Evolutionary conservation across 257 asterid species (phyloP).

Genomic region (Solanum etuberosum): DNA sequence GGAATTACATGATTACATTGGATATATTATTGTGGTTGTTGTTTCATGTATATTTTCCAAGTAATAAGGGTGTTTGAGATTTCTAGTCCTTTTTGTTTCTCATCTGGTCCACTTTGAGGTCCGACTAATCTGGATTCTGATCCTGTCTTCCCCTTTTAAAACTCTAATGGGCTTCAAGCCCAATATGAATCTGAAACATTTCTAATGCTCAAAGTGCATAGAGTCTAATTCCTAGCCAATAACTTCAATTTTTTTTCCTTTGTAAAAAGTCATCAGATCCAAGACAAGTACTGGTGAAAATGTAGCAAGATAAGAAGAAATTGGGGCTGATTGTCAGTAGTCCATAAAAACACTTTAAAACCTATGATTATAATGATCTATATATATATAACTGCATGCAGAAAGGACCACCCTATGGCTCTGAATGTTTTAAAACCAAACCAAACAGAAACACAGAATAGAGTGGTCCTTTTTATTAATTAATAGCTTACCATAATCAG

Average conservation of each 20-base stretch:
- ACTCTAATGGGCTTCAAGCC: background rate
- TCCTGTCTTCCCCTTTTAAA: background rate
- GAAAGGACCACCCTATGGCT: conserved; percentile 22
- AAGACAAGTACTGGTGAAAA: background rate
- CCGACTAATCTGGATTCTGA: background rate
- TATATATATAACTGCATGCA: background rate
- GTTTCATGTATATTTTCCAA: background rate
- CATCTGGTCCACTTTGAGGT: background rate
- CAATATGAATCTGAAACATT: background rate
- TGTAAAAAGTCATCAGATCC: background rate
- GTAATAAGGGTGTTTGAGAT: background rate
- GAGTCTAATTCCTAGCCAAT: background rate
- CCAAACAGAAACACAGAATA: conserved; percentile 1
- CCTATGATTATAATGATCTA: background rate
- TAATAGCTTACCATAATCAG: background rate
- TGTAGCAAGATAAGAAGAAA: conserved; percentile 1
- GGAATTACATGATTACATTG: background rate
- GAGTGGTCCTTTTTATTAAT: conserved; percentile 20
- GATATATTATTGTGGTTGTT: background rate
- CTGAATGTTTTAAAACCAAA: background rate
- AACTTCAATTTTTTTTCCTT: background rate
- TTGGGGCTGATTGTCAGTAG: background rate
- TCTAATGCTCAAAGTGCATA: background rate
- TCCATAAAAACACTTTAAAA: background rate
- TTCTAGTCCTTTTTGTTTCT: background rate